phyloP scores from a whole-genome alignment of 345 rosid species.

The Citrus reticulata region DNA sequence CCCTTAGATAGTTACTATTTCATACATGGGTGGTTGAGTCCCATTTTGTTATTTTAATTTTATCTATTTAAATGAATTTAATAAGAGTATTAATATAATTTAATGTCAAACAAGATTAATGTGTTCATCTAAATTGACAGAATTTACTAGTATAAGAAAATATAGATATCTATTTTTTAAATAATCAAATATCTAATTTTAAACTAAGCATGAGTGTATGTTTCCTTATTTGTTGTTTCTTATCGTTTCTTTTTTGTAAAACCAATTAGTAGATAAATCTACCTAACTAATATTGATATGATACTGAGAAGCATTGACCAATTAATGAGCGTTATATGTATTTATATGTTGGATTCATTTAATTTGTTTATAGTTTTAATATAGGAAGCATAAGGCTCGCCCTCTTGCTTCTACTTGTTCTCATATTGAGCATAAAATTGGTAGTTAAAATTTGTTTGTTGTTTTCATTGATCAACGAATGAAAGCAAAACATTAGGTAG shows the following conservation, averaged over 20 bases:
- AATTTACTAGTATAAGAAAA: too few species aligned
- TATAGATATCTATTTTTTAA: too few species aligned
- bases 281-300: slow-evolving; percentile 23
- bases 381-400: background rate
- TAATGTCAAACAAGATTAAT: too few species aligned
- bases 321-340: slow-evolving; percentile 12
- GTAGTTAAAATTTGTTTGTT: background rate
- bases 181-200: too few species aligned
- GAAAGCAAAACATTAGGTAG: slow-evolving; percentile 1
- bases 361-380: background rate
- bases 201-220: background rate
- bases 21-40: too few species aligned
- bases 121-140: too few species aligned
- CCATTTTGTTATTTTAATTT: too few species aligned
- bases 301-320: slow-evolving; percentile 16
- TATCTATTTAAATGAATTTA: too few species aligned
- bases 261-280: background rate
- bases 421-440: background rate
- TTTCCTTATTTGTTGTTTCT: too few species aligned
- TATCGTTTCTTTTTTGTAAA: too few species aligned
- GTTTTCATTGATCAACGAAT: background rate
- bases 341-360: slow-evolving; percentile 5
- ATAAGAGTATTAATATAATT: too few species aligned
- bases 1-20: too few species aligned
- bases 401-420: background rate